These are phyloP conservation scores for Zygosaccharomyces gambellarensis DNA, from an alignment of 805 yeast genomes.

Conservation along the genomic window DNA sequence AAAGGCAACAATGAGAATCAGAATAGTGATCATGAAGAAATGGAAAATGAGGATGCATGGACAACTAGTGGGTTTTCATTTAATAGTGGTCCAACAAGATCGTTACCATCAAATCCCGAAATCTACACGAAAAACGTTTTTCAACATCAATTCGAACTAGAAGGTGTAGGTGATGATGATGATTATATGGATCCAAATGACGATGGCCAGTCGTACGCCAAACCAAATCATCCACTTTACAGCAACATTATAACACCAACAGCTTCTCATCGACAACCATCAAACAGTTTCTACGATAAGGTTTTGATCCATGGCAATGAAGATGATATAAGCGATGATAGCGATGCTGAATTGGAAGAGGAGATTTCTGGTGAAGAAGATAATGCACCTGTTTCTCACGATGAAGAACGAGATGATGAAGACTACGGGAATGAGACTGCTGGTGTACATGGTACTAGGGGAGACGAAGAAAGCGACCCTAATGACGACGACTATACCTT, in stretches of 20 bases:
- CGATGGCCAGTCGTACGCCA: constrained; percentile 71
- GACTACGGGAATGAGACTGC: constrained; percentile 8
- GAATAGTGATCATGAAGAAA: not conserved
- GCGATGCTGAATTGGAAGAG: constrained; percentile 18
- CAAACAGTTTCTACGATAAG: constrained; percentile 17
- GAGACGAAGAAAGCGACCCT: constrained; percentile 24
- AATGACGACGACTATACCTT: constrained; percentile 33
- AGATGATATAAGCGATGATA: constrained; percentile 18
- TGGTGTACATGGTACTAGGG: too few relatives aligned
- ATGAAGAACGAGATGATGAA: constrained; percentile 18
- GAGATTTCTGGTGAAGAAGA: constrained; percentile 18
- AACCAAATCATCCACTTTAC: constrained; percentile 56
- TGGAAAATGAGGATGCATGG: constrained; percentile 13
- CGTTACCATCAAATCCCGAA: constrained; percentile 16
- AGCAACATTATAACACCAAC: constrained; percentile 30
- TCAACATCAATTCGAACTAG: constrained; percentile 45
- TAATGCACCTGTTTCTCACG: constrained; percentile 3
- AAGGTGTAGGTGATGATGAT: constrained; percentile 47
- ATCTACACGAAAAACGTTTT: constrained; percentile 26
- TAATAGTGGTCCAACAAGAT: constrained; percentile 13
- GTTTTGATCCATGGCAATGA: constrained; percentile 16
- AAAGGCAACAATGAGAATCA: too few relatives aligned
- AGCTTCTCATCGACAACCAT: constrained; percentile 16
- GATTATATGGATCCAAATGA: constrained; percentile 78
- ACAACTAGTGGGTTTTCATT: constrained; percentile 14